Conservation (phyloP, 2,329 filamentous ascomycete genomes). For the Phyllachora maydis region DNA sequence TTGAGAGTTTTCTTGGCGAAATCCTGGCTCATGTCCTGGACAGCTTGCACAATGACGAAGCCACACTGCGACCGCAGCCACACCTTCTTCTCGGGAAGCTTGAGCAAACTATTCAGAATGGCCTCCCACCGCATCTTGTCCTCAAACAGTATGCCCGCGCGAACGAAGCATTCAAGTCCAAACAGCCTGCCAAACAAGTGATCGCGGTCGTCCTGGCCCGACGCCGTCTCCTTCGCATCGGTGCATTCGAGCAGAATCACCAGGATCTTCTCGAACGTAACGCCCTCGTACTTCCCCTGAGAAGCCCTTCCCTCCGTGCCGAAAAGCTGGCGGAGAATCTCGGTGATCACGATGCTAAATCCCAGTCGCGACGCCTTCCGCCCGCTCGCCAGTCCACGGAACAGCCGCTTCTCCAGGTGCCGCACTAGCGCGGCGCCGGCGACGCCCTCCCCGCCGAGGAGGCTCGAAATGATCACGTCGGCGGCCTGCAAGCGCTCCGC, state of each 20-base stretch:
- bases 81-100: constrained; percentile 59
- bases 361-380: constrained; percentile 76
- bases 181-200: constrained; percentile 73
- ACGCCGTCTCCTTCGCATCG: constrained; percentile 27
- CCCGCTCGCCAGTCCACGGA: constrained; percentile 75
- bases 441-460: constrained; percentile 27
- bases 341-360: constrained; percentile 74
- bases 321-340: constrained; percentile 55
- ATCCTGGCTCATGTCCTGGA: constrained; percentile 32
- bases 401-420: constrained; percentile 47
- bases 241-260: constrained; percentile 33
- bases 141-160: constrained; percentile 51
- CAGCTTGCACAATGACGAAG: constrained; percentile 55
- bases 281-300: constrained; percentile 25
- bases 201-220: constrained; percentile 63
- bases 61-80: constrained; percentile 84
- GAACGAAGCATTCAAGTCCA: constrained; percentile 68
- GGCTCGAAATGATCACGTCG: constrained; percentile 32
- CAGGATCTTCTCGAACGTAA: constrained; percentile 35
- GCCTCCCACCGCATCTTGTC: constrained; percentile 38
- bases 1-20: constrained; percentile 41
- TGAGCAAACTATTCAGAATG: constrained; percentile 53
- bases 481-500: constrained; percentile 35
- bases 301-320: no score
- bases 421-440: constrained; percentile 30